Base-by-base conservation (phyloP, 306 rosid species). In the Albizia julibrissin region DNA sequence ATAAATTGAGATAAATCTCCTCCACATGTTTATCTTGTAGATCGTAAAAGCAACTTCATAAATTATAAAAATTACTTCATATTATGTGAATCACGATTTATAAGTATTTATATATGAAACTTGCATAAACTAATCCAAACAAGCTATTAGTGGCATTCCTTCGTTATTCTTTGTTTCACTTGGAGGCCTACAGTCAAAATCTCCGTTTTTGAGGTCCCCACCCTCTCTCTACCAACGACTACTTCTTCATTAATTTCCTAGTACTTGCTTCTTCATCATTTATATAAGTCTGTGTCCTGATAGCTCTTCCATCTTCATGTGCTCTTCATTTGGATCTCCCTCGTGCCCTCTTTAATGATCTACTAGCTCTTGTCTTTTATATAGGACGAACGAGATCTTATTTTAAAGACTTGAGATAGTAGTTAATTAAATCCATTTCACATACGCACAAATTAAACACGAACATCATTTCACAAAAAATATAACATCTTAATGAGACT, bases 121-220 rank as follows among this genome's bases (percentile, higher is more conserved):
- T n/a, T n/a, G n/a, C n/a, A n/a, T n/a, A n/a, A n/a, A n/a, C n/a
- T n/a, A n/a, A n/a, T n/a, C n/a, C n/a, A n/a, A n/a, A n/a, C n/a
- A n/a, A n/a, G n/a, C n/a, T n/a, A n/a, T n/a, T n/a, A n/a, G n/a
- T 13, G 54, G 0, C 9, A 14, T 3, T 5, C 21, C 18, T 14
- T 4, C 49, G 79, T 87, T 88, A 89, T 88, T 89, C 94, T 87
- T 88, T 88, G 84, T 93, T 86, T 86, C 87, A 91, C 85, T 15
- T 85, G 88, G 89, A 68, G 86, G 72, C 78, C 18, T 10, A n/a
- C 29, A 22, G 15, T 80, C 86, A 11, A 52, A 87, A 92, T 18
- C n/a, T 18, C 24, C 2, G 9, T 16, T 50, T 11, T 50, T 11
- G 67, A 24, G 90, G 89, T 85, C 93, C 93, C 82, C 74, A 7